phyloP scores from a whole-genome alignment of 495 filamentous ascomycete species.

The Annulohypoxylon stygium region DNA sequence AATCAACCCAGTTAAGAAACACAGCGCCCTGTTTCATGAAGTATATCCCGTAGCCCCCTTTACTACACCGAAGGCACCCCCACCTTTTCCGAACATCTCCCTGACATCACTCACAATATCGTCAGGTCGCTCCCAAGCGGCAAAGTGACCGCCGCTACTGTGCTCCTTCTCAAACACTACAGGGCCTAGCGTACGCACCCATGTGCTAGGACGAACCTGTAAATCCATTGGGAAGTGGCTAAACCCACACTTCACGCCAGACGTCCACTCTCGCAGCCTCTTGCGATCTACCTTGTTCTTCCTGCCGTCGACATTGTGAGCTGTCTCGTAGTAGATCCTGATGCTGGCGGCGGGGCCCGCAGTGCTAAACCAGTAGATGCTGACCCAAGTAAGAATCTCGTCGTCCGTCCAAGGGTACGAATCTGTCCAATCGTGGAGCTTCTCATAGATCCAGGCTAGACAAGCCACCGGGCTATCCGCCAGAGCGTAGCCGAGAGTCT shows the following conservation, averaged over 20 bases:
- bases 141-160: conserved; percentile 73
- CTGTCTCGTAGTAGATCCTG: conserved; percentile 72
- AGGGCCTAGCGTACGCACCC: conserved; percentile 66
- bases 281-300: conserved; percentile 40
- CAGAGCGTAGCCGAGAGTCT: conserved; percentile 70
- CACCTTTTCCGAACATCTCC: conserved; percentile 66
- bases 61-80: conserved; percentile 48
- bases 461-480: conserved; percentile 72
- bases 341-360: conserved; percentile 69
- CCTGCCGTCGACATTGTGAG: conserved; percentile 43
- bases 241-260: conserved; percentile 67
- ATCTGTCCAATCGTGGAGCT: conserved; percentile 77
- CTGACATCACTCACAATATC: conserved; percentile 67
- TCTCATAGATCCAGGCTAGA: conserved; percentile 78
- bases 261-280: conserved; percentile 48
- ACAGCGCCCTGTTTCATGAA: conserved; percentile 14
- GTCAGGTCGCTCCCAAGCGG: conserved; percentile 70
- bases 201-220: conserved; percentile 62
- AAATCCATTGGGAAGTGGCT: conserved; percentile 69
- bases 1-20: neutral
- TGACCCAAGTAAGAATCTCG: conserved; percentile 74
- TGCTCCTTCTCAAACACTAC: conserved; percentile 69
- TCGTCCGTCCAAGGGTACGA: conserved; percentile 76
- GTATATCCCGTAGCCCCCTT: conserved; percentile 54
- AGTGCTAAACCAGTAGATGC: conserved; percentile 70